Evolutionary conservation across 164 flowering plant genomes (phyloP).

Genomic region (Vitis cinerea): DNA sequence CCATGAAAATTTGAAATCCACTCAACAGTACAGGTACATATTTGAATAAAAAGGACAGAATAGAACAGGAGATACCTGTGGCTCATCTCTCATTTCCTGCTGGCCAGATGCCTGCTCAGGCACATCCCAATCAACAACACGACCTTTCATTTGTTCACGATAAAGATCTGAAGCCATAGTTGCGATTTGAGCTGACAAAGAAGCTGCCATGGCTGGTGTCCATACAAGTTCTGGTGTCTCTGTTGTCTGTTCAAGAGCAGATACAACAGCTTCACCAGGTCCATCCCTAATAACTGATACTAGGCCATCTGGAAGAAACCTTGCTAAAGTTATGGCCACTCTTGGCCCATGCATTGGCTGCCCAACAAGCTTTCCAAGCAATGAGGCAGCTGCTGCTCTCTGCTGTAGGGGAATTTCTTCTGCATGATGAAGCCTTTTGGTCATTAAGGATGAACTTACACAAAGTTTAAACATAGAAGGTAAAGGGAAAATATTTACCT

Average conservation of each 20-base stretch:
- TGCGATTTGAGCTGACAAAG: slow-evolving; percentile 87
- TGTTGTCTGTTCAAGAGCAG: slow-evolving; percentile 86
- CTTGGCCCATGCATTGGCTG: slow-evolving; percentile 99
- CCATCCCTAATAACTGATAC: slow-evolving; percentile 92
- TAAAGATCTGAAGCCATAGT: slow-evolving; percentile 94
- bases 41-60: background rate
- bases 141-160: slow-evolving; percentile 94
- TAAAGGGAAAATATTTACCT: slow-evolving; percentile 40
- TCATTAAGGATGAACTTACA: slow-evolving; percentile 5
- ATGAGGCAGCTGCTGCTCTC: slow-evolving; percentile 94
- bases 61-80: slow-evolving; percentile 59
- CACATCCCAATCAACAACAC: slow-evolving; percentile 95
- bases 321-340: slow-evolving; percentile 90
- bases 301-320: slow-evolving; percentile 97
- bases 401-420: slow-evolving; percentile 94
- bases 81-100: slow-evolving; percentile 98
- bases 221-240: slow-evolving; percentile 99
- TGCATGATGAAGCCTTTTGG: slow-evolving; percentile 31
- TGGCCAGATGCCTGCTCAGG: slow-evolving; percentile 95
- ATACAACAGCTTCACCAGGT: slow-evolving; percentile 95
- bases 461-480: slow-evolving; percentile 1
- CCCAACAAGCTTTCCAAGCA: slow-evolving; percentile 90
- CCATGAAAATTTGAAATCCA: slow-evolving; percentile 6
- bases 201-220: slow-evolving; percentile 99
- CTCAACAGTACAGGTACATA: background rate